These are phyloP conservation scores for Vachellia collinsii DNA, from an alignment of 306 rosid genomes.

Conservation along the genomic window DNA sequence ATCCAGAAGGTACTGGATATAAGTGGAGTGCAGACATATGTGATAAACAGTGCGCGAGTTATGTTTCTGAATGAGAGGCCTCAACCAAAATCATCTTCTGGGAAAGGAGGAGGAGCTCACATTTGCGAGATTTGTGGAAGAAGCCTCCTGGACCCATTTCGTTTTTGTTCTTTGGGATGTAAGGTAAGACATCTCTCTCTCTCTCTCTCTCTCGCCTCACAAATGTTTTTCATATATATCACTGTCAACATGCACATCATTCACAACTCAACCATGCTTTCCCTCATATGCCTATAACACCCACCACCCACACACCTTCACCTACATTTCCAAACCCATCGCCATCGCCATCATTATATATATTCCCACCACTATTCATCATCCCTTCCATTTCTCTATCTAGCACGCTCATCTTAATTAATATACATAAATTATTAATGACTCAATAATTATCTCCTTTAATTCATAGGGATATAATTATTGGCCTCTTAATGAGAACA, in stretches of 20 bases:
- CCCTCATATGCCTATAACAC: conserved; percentile 49
- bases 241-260: conserved; percentile 51
- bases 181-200: conserved; percentile 62
- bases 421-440: not conserved
- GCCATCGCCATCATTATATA: conserved; percentile 46
- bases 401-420: not conserved
- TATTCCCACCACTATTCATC: conserved; percentile 26
- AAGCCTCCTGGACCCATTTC: conserved; percentile 86
- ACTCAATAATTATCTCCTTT: not conserved
- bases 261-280: conserved; percentile 44
- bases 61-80: conserved; percentile 95
- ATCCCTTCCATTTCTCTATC: not conserved
- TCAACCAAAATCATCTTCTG: conserved; percentile 70
- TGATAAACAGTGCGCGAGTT: conserved; percentile 91
- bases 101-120: conserved; percentile 77
- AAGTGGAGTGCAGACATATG: conserved; percentile 90
- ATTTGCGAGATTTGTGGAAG: conserved; percentile 91
- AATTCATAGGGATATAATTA: not conserved
- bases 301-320: conserved; percentile 70
- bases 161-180: conserved; percentile 94
- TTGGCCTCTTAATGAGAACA: conserved; percentile 26
- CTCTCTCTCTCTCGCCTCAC: conserved; percentile 1
- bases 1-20: conserved; percentile 77
- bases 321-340: conserved; percentile 58
- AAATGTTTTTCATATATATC: conserved; percentile 32